phyloP scores from a whole-genome alignment of 371 early-diverging fungal genomes.

The Mortierella sp. region DNA sequence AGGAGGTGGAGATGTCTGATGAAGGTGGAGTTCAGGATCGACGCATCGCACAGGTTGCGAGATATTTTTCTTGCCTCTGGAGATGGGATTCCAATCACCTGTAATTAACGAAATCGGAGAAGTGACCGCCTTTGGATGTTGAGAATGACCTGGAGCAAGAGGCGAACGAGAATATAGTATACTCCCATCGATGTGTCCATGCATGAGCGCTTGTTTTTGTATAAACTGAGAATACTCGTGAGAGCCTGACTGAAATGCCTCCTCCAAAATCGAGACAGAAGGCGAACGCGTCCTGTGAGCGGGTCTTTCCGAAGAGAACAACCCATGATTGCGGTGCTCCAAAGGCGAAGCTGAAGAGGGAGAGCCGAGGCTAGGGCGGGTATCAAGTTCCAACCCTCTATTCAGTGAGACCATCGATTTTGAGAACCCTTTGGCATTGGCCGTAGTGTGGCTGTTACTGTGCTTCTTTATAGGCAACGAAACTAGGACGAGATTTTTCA shows the following conservation, averaged over 20 bases:
- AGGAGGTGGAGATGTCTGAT: not conserved
- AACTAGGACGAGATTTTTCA: slow-evolving; percentile 27
- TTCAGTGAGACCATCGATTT: slow-evolving; percentile 36
- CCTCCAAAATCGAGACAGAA: slow-evolving; percentile 25
- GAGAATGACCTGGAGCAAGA: not conserved
- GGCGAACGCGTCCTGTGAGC: slow-evolving; percentile 18
- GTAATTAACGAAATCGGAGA: slow-evolving; percentile 9
- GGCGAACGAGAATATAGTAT: slow-evolving; percentile 3
- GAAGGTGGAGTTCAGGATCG: slow-evolving; percentile 15
- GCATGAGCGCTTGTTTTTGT: not conserved
- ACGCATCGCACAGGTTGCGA: slow-evolving; percentile 8
- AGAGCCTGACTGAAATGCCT: not conserved
- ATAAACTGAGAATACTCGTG: not conserved
- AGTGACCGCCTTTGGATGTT: not conserved
- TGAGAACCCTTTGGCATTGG: slow-evolving; percentile 11
- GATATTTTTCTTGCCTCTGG: not conserved
- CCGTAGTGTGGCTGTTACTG: not conserved
- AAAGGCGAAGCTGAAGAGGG: not conserved
- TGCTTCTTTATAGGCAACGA: slow-evolving; percentile 15
- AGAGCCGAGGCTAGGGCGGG: not conserved
- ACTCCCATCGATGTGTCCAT: slow-evolving; percentile 6
- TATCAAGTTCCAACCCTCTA: slow-evolving; percentile 5
- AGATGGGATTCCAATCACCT: slow-evolving; percentile 5
- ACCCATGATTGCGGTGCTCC: not conserved
- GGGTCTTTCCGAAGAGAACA: not conserved